phyloP scores from a whole-genome alignment of 2,329 filamentous ascomycete genomes.

The Cercospora sp. region DNA sequence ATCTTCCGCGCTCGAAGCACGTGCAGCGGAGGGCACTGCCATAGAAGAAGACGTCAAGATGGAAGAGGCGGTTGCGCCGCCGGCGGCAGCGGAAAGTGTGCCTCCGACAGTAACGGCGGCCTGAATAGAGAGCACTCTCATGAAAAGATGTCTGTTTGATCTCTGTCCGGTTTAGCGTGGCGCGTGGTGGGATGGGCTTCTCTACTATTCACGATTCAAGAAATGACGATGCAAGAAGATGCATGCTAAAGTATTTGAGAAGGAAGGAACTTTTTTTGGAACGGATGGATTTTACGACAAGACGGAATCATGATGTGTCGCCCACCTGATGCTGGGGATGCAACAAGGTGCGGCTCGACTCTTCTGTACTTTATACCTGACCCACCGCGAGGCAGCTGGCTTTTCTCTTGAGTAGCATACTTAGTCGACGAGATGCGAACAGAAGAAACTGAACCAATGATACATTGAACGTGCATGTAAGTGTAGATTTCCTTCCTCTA shows the following conservation, averaged over 20 bases:
- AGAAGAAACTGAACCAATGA: neutral
- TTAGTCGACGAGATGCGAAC: slow-evolving; percentile 11
- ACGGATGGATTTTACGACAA: slow-evolving; percentile 12
- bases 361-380: slow-evolving; percentile 17
- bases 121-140: slow-evolving; percentile 7
- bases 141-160: slow-evolving; percentile 17
- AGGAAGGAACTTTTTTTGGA: neutral
- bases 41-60: slow-evolving; percentile 36
- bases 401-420: slow-evolving; percentile 21
- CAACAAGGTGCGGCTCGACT: slow-evolving; percentile 8
- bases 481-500: neutral
- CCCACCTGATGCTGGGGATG: slow-evolving; percentile 10
- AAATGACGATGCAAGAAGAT: slow-evolving; percentile 11
- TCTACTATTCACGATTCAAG: slow-evolving; percentile 22
- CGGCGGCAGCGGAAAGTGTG: slow-evolving; percentile 15
- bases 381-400: slow-evolving; percentile 13
- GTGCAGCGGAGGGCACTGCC: slow-evolving; percentile 30
- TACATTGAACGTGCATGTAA: neutral
- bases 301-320: slow-evolving; percentile 17
- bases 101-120: slow-evolving; percentile 17
- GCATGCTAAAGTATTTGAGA: slow-evolving; percentile 2
- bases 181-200: slow-evolving; percentile 18
- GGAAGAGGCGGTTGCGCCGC: slow-evolving; percentile 26
- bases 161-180: slow-evolving; percentile 24
- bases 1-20: slow-evolving; percentile 30